These are phyloP conservation scores for Botrytis fragariae DNA, from an alignment of 2,329 filamentous ascomycete species.

Conservation along the genomic window DNA sequence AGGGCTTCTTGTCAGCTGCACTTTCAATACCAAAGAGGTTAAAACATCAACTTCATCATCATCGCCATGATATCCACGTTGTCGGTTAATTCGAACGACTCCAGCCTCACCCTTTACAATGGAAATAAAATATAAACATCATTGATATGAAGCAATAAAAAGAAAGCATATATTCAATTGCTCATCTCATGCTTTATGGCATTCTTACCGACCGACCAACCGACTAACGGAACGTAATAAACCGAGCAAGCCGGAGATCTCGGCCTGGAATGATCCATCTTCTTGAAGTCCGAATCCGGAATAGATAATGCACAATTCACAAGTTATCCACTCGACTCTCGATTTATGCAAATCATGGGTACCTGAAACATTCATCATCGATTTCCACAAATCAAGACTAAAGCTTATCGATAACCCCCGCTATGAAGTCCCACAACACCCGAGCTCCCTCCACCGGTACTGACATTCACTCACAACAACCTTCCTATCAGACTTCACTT, in stretches of 20 bases:
- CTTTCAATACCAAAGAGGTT: not conserved
- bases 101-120: not conserved
- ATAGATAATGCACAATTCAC: not conserved
- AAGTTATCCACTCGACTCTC: not conserved
- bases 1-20: no score
- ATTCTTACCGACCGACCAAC: not conserved
- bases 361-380: not conserved
- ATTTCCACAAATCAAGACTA: not conserved
- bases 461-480: not conserved
- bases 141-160: not conserved
- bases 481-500: not conserved
- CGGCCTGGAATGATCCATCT: not conserved
- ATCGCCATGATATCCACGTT: not conserved
- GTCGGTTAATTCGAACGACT: not conserved
- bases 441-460: not conserved
- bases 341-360: not conserved
- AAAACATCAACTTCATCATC: not conserved
- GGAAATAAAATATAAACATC: not conserved
- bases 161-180: not conserved
- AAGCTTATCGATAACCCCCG: slow-evolving; percentile 3
- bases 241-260: not conserved
- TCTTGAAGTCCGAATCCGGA: not conserved
- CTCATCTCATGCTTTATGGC: not conserved
- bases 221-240: not conserved
- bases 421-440: slow-evolving; percentile 14